Percentiles rank a stretch among this genome's conserved stretches.
These are phyloP conservation scores for Cynanchum wilfordii DNA, from an alignment of 257 asterid genomes.

Conservation along the genomic window DNA sequence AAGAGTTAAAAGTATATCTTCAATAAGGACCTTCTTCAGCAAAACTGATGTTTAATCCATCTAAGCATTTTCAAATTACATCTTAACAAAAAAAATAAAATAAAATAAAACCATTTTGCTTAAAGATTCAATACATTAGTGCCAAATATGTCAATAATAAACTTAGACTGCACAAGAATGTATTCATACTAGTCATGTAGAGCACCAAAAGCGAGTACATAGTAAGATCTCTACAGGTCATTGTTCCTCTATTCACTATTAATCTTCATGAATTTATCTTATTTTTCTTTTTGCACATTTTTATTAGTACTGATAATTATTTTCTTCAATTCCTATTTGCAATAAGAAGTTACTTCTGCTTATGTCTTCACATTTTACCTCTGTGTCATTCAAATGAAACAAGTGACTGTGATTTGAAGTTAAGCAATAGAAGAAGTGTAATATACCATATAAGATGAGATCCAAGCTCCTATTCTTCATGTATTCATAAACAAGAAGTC, in stretches of 20 bases:
- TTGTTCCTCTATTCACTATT: too few species aligned
- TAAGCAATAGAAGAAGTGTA: background rate
- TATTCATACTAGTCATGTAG: too few species aligned
- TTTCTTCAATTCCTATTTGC: background rate
- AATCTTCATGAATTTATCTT: background rate
- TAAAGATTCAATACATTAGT: too few species aligned
- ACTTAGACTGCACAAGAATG: too few species aligned
- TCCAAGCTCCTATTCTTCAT: slow-evolving; percentile 79
- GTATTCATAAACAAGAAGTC: slow-evolving; percentile 75
- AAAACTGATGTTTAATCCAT: background rate
- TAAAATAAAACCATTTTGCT: too few species aligned
- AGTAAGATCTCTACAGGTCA: too few species aligned
- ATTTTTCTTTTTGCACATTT: background rate
- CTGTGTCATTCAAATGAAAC: background rate
- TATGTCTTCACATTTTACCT: background rate
- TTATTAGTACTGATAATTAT: background rate
- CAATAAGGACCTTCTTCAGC: background rate
- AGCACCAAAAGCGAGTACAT: too few species aligned
- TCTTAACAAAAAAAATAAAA: too few species aligned
- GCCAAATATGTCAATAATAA: too few species aligned
- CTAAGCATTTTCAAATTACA: too few species aligned
- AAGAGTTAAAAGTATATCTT: background rate
- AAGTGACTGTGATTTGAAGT: background rate
- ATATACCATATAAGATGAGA: slow-evolving; percentile 58
- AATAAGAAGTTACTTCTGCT: background rate